Percentiles rank a stretch among this genome's conserved stretches.
phyloP scores from a whole-genome alignment of 306 rosid genomes.

The Fragaria ananassa region DNA sequence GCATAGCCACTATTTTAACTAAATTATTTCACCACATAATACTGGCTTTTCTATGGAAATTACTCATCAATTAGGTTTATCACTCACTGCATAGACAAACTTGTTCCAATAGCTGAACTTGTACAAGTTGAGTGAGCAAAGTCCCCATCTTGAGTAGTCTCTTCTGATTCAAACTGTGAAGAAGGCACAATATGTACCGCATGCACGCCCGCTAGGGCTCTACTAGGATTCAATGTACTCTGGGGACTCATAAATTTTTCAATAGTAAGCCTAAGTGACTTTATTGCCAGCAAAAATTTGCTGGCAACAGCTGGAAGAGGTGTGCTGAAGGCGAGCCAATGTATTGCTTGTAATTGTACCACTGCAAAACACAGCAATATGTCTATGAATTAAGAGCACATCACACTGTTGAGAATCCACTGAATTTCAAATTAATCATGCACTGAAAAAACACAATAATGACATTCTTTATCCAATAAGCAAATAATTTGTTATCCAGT shows the following conservation, averaged over 20 bases:
- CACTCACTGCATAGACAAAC: conserved; percentile 79
- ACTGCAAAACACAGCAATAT: conserved; percentile 15
- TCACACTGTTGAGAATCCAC: conserved; percentile 1
- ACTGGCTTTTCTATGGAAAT: neutral
- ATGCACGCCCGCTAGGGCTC: conserved; percentile 72
- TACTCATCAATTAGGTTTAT: conserved; percentile 15
- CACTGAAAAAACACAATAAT: neutral
- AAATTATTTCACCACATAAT: neutral
- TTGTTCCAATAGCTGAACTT: conserved; percentile 41
- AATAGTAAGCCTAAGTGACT: conserved; percentile 26
- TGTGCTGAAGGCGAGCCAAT: conserved; percentile 28
- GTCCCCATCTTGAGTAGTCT: conserved; percentile 44
- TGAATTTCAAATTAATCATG: neutral
- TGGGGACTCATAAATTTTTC: conserved; percentile 47
- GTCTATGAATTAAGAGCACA: conserved; percentile 3
- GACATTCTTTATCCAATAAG: neutral
- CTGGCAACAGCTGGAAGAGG: conserved; percentile 53
- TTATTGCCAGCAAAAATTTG: conserved; percentile 65
- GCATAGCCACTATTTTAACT: neutral
- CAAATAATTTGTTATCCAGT: neutral
- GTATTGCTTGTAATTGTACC: conserved; percentile 21
- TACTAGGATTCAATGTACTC: conserved; percentile 31
- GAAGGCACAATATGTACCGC: conserved; percentile 63
- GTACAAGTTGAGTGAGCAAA: conserved; percentile 36
- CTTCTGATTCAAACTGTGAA: conserved; percentile 54